A percentile compares a stretch with the other conserved stretches of the same genome.
Conservation (phyloP, 176 grass and related monocot species). For the Eragrostis nindensis region DNA sequence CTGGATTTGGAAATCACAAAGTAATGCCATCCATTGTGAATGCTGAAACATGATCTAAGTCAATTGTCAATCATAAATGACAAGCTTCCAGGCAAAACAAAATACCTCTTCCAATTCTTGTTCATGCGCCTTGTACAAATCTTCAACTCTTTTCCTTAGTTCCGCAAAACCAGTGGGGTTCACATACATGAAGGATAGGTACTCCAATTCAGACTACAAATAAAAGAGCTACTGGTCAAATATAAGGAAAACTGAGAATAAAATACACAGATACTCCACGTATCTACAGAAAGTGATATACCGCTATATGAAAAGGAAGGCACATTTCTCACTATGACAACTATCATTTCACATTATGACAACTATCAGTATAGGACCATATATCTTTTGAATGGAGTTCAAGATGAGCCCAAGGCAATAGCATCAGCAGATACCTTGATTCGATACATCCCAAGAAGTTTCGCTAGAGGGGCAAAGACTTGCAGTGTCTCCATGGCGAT, state of each 20-base stretch:
- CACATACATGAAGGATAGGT: constrained; percentile 95
- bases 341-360: neutral
- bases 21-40: constrained; percentile 35
- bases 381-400: neutral
- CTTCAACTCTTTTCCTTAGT: constrained; percentile 86
- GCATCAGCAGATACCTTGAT: constrained; percentile 76
- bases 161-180: constrained; percentile 73
- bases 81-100: constrained; percentile 34
- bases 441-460: constrained; percentile 97
- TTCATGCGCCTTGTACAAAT: constrained; percentile 73
- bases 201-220: constrained; percentile 94
- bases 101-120: constrained; percentile 92
- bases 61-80: neutral
- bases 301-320: neutral
- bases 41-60: constrained; percentile 24
- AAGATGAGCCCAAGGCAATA: constrained; percentile 7
- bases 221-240: constrained; percentile 35
- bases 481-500: constrained; percentile 89
- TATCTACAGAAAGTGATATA: constrained; percentile 14
- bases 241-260: constrained; percentile 33
- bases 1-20: constrained; percentile 49
- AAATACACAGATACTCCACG: constrained; percentile 4
- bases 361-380: constrained; percentile 12
- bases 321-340: too few species aligned
- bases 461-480: constrained; percentile 97